phyloP scores from a whole-genome alignment of 106 monocot genomes.

The Dendrobium huoshanense region DNA sequence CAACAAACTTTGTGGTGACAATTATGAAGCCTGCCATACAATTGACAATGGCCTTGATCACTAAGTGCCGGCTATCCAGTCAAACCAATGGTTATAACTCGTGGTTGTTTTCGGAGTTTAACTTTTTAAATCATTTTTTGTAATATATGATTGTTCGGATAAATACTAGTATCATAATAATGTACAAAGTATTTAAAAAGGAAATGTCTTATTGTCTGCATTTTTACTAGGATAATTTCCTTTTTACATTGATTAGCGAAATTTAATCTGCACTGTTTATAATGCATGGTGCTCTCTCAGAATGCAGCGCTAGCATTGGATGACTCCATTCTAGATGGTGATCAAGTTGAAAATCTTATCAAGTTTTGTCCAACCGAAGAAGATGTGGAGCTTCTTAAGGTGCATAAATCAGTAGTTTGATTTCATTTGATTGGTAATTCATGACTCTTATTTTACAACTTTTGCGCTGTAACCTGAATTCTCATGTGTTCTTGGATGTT shows the following conservation, averaged over 20 bases:
- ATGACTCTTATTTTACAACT: neutral
- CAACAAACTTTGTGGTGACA: too few relatives aligned
- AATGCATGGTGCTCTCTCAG: conserved; percentile 19
- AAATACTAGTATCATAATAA: too few relatives aligned
- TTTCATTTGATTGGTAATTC: conserved; percentile 6
- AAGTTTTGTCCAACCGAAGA: conserved; percentile 88
- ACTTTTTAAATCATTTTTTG: too few relatives aligned
- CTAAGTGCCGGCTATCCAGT: too few relatives aligned
- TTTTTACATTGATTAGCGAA: neutral
- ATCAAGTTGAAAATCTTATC: conserved; percentile 79
- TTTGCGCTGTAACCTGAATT: conserved; percentile 1
- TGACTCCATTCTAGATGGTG: conserved; percentile 76
- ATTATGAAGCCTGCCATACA: too few relatives aligned
- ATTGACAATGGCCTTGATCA: too few relatives aligned
- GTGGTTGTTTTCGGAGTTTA: too few relatives aligned
- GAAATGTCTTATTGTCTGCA: neutral
- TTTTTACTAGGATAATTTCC: neutral
- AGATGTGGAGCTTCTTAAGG: conserved; percentile 85
- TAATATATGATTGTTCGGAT: too few relatives aligned
- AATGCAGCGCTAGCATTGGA: conserved; percentile 69
- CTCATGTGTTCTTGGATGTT: conserved; percentile 5
- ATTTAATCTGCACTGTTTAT: neutral
- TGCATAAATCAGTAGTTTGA: conserved; percentile 2
- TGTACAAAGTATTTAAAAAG: too few relatives aligned
- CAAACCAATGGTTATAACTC: too few relatives aligned